phyloP scores from a whole-genome alignment of 2,329 filamentous ascomycete species.

The Hansfordia pulvinata region DNA sequence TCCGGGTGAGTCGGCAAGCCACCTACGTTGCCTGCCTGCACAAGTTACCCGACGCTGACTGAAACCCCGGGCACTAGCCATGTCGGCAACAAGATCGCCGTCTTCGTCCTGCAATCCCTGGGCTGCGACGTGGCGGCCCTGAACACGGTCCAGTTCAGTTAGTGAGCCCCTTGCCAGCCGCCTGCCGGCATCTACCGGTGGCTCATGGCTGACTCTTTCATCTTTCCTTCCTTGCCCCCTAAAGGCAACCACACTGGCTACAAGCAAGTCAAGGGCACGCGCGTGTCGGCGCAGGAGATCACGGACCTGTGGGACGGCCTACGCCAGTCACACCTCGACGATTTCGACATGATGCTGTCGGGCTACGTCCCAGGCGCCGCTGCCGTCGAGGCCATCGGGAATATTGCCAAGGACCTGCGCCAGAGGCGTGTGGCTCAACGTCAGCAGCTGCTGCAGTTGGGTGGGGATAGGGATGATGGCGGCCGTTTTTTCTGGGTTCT shows the following conservation, averaged over 20 bases:
- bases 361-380: slow-evolving; percentile 87
- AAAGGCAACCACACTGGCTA: slow-evolving; percentile 93
- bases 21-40: slow-evolving; percentile 3
- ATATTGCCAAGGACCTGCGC: slow-evolving; percentile 71
- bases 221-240: neutral
- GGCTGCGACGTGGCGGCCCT: slow-evolving; percentile 89
- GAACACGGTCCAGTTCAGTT: slow-evolving; percentile 97
- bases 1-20: slow-evolving; percentile 46
- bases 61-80: too few species aligned
- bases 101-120: slow-evolving; percentile 83
- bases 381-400: slow-evolving; percentile 70
- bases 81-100: slow-evolving; percentile 95
- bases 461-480: too few species aligned
- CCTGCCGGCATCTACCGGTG: too few species aligned
- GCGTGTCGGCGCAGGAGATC: slow-evolving; percentile 71
- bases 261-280: slow-evolving; percentile 73
- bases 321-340: slow-evolving; percentile 67
- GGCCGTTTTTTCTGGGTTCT: slow-evolving; percentile 93
- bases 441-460: too few species aligned
- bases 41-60: too few species aligned
- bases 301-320: slow-evolving; percentile 73
- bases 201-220: neutral
- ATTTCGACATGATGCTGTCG: slow-evolving; percentile 89
- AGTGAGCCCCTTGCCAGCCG: too few species aligned
- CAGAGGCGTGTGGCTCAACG: slow-evolving; percentile 38